A percentile compares a stretch with the other conserved stretches of the same genome.
Conservation (phyloP, 1,284 basidiomycete species). For the Schizopora paradoxa region DNA sequence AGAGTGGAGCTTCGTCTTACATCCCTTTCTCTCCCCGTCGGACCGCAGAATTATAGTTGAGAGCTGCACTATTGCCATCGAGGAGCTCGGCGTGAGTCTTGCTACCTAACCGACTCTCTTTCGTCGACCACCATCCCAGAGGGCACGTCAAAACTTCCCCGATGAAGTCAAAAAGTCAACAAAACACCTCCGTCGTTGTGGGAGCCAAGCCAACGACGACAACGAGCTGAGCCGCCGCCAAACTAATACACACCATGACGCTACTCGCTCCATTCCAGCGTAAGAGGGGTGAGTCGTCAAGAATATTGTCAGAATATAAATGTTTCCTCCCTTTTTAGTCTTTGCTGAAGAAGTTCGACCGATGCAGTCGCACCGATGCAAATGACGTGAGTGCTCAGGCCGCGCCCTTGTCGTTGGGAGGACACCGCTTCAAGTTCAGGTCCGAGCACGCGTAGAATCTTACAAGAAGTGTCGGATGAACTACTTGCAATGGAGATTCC, state of each 20-base stretch:
- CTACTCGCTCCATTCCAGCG: slow-evolving; percentile 63
- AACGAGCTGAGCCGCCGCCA: slow-evolving; percentile 40
- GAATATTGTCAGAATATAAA: slow-evolving; percentile 69
- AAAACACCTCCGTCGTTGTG: slow-evolving; percentile 16
- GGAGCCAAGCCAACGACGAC: slow-evolving; percentile 9
- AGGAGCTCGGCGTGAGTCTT: no score
- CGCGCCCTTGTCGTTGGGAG: slow-evolving; percentile 61
- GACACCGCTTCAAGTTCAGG: slow-evolving; percentile 65
- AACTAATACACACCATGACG: slow-evolving; percentile 63
- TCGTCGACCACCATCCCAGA: slow-evolving; percentile 15
- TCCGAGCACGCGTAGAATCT: slow-evolving; percentile 58
- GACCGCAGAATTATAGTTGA: no score
- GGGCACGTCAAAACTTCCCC: slow-evolving; percentile 4
- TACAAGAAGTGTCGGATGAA: slow-evolving; percentile 78
- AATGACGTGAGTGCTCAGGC: slow-evolving; percentile 80
- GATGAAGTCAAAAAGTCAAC: slow-evolving; percentile 10
- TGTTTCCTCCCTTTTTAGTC: slow-evolving; percentile 14
- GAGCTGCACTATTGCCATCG: no score
- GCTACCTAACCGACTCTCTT: no score
- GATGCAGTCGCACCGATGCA: slow-evolving; percentile 78
- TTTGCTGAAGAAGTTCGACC: slow-evolving; percentile 8
- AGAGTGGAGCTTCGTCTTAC: no score
- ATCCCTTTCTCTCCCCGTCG: no score
- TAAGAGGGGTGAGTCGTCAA: slow-evolving; percentile 61
- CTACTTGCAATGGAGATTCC: slow-evolving; percentile 71